Conservation (phyloP, 352 stramenopile genomes). For the Phytophthora litchii region DNA sequence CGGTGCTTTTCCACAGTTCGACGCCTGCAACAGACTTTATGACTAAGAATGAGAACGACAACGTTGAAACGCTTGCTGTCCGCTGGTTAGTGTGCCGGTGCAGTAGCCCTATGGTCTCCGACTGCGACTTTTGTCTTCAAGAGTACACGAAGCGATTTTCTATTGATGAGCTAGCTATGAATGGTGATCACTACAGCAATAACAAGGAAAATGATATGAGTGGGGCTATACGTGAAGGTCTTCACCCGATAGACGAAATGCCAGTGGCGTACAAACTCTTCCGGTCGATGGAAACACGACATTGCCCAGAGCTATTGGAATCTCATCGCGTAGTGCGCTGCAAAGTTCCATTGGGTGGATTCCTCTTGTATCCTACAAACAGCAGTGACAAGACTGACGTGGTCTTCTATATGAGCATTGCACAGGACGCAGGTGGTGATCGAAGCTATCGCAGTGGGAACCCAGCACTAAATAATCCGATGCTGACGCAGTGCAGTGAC, state of each 20-base stretch:
- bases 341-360: constrained; percentile 66
- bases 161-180: constrained; percentile 50
- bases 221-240: constrained; percentile 6
- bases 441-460: constrained; percentile 8
- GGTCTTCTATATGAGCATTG: constrained; percentile 78
- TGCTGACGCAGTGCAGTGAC: constrained; percentile 39
- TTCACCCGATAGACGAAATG: constrained; percentile 34
- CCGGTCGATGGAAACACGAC: constrained; percentile 64
- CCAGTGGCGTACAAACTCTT: constrained; percentile 77
- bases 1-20: constrained; percentile 72
- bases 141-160: constrained; percentile 72
- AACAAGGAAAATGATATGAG: constrained; percentile 36
- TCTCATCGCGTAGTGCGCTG: constrained; percentile 67
- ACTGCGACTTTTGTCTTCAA: constrained; percentile 76
- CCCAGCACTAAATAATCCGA: constrained; percentile 10
- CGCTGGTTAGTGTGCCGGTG: constrained; percentile 76
- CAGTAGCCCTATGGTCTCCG: constrained; percentile 63
- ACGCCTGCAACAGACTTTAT: constrained; percentile 13
- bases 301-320: constrained; percentile 67
- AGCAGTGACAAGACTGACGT: constrained; percentile 66
- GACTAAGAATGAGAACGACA: constrained; percentile 13
- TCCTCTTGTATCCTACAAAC: constrained; percentile 72
- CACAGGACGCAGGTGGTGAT: constrained; percentile 16
- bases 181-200: constrained; percentile 39
- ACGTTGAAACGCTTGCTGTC: constrained; percentile 58